Conservation (phyloP, 2,329 filamentous ascomycete species). For the Claviceps fusiformis region DNA sequence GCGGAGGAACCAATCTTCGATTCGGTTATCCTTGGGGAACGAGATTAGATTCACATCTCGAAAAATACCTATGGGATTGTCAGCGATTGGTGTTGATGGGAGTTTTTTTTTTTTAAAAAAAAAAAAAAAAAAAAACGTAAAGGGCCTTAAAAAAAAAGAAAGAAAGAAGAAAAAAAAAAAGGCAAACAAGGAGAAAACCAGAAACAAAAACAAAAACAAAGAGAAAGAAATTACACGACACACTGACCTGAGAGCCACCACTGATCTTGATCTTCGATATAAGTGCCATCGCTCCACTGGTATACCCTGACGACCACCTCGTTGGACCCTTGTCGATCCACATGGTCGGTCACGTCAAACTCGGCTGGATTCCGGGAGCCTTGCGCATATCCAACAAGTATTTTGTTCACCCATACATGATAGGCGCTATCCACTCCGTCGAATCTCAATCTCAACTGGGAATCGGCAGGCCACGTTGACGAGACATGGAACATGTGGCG, state of each 20-base stretch:
- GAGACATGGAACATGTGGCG: slow-evolving; percentile 39
- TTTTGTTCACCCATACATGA: slow-evolving; percentile 52
- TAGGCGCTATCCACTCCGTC: slow-evolving; percentile 58
- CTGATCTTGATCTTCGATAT: slow-evolving; percentile 55
- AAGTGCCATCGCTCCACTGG: slow-evolving; percentile 52
- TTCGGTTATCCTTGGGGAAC: slow-evolving; percentile 33
- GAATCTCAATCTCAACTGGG: slow-evolving; percentile 47
- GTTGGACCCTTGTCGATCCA: slow-evolving; percentile 31
- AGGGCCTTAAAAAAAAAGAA: no score
- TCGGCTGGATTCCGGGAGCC: slow-evolving; percentile 55
- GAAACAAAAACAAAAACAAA: no score
- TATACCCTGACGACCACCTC: slow-evolving; percentile 49
- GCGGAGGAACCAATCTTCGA: slow-evolving; percentile 46
- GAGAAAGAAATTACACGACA: no score
- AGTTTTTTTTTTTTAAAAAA: no score
- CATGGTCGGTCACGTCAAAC: slow-evolving; percentile 45
- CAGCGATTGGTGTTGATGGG: background rate
- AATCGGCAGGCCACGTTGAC: slow-evolving; percentile 23
- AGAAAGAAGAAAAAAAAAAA: no score
- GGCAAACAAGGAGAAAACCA: no score
- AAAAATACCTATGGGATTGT: slow-evolving; percentile 40
- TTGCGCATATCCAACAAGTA: slow-evolving; percentile 50
- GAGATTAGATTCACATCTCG: slow-evolving; percentile 50
- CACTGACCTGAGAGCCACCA: slow-evolving; percentile 47
- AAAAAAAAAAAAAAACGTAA: no score